These are phyloP conservation scores for Helicostylum pulchrum DNA, from an alignment of 192 early-diverging fungal genomes.

Conservation along the genomic window DNA sequence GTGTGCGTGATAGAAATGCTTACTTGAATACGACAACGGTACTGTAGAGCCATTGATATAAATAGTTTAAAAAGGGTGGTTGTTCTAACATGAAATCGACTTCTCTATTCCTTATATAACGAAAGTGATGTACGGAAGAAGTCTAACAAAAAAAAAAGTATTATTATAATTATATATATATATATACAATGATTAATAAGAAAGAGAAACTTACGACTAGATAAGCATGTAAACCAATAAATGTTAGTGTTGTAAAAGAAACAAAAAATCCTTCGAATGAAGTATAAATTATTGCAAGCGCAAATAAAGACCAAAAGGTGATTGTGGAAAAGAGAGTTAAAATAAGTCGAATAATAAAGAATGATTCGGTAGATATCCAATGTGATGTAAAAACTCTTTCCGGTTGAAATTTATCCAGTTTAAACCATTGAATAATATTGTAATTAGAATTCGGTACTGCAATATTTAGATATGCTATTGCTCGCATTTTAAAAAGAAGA, in stretches of 20 bases:
- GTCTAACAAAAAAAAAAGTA: constrained; percentile 18
- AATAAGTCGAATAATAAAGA: constrained; percentile 19
- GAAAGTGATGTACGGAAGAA: constrained; percentile 19
- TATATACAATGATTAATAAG: not conserved
- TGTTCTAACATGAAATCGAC: constrained; percentile 25
- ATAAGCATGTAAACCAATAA: constrained; percentile 31
- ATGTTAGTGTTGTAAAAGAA: constrained; percentile 34
- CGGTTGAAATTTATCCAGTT: constrained; percentile 35
- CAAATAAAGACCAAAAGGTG: constrained; percentile 24
- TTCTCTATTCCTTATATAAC: constrained; percentile 13
- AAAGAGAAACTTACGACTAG: constrained; percentile 19
- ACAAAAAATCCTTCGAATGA: constrained; percentile 16
- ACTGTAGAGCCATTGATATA: constrained; percentile 17
- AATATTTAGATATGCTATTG: too few relatives aligned
- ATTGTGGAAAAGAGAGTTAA: constrained; percentile 13
- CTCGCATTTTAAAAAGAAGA: too few relatives aligned
- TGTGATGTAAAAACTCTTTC: constrained; percentile 31
- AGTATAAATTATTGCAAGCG: not conserved
- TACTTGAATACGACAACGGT: constrained; percentile 38
- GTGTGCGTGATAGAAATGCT: too few relatives aligned
- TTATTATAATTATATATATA: not conserved
- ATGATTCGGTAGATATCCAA: constrained; percentile 20
- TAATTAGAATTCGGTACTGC: not conserved
- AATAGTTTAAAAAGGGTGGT: constrained; percentile 26
- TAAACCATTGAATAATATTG: constrained; percentile 26